A percentile compares a stretch with the other conserved stretches of the same genome.
Evolutionary conservation across 2,329 filamentous ascomycete genomes (phyloP).

Genomic region (Colletotrichum orchidophilum): DNA sequence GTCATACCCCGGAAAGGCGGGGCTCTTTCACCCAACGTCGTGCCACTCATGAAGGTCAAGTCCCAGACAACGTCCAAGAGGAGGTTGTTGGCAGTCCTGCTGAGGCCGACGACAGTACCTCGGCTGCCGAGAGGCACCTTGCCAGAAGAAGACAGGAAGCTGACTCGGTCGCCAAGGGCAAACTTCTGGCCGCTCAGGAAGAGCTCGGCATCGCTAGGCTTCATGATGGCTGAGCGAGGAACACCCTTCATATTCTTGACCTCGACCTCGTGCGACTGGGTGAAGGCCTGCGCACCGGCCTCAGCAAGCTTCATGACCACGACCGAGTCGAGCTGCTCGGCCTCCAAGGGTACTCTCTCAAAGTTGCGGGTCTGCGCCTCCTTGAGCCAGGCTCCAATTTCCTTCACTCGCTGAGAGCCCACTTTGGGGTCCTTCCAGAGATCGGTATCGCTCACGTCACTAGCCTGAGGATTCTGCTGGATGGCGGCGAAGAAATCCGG

Average conservation of each 20-base stretch:
- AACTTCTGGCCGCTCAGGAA: constrained; percentile 88
- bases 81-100: constrained; percentile 82
- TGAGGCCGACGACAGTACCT: constrained; percentile 95
- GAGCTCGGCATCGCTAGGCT: constrained; percentile 96
- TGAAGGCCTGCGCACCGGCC: constrained; percentile 72
- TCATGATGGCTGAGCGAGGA: constrained; percentile 86
- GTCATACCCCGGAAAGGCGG: constrained; percentile 95
- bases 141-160: constrained; percentile 91
- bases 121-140: constrained; percentile 93
- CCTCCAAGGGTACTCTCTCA: constrained; percentile 94
- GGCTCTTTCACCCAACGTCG: constrained; percentile 88
- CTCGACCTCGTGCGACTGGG: constrained; percentile 61
- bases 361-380: constrained; percentile 90
- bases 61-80: constrained; percentile 95
- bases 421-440: constrained; percentile 80
- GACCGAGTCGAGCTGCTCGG: constrained; percentile 93
- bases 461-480: constrained; percentile 84
- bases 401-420: constrained; percentile 85
- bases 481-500: constrained; percentile 95
- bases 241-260: constrained; percentile 81
- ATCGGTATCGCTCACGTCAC: constrained; percentile 84
- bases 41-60: constrained; percentile 95
- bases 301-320: constrained; percentile 83
- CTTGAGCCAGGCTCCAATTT: constrained; percentile 94
- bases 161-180: constrained; percentile 85